Base-by-base conservation (phyloP, 768 basidiomycete genomes). In the Tricholoma sp. region DNA sequence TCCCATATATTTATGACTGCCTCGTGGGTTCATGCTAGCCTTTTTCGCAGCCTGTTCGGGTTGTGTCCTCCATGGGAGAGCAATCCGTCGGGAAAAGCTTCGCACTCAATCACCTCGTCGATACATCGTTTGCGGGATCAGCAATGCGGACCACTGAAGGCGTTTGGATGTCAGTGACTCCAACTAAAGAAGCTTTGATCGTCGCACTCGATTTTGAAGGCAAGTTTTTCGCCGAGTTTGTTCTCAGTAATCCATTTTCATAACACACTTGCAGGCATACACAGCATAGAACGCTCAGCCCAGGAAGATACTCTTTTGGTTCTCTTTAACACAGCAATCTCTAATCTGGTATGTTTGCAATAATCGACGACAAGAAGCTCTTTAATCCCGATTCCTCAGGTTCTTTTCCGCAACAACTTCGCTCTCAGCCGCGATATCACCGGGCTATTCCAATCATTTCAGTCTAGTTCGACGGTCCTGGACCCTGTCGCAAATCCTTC, bases 91-190 rank as follows among this genome's bases (percentile, higher is more conserved):
- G 84, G 0, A 85, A 85, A 61, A 81, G 78, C 54, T 86, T 77
- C 54, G 69, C 79, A 0, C 64, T 85, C 37, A 85, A 85, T 54
- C 84, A 86, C 59, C 71, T 86, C 3, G 77, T 75, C 1, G 84
- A 86, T 61, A 83, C 83, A 0, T 85, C 85, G 0, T 86, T 86
- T 61, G 83, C 83, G 10, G 84, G 85, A 1, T 81, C 77, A 6
- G 84, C 84, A 0, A 84, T 85, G 82, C 71, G 82, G n/a, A 84
- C 83, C 6, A 85, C 81, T 39, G 82, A 84, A 69, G 83, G 84
- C 5, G 82, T 85, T 2, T 85, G 84, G 84, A 80, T 85, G 78
- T 84, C 83, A 0, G 81, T 82, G 7, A 83, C 84, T 1, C 85
- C 84, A 0, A 84, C 83, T 0, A 70, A 78, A 47, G 78, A 83